A percentile compares a stretch with the other conserved stretches of the same genome.
Evolutionary conservation across 805 yeast genomes (phyloP).

Genomic region (Metschnikowia reukaufii): DNA sequence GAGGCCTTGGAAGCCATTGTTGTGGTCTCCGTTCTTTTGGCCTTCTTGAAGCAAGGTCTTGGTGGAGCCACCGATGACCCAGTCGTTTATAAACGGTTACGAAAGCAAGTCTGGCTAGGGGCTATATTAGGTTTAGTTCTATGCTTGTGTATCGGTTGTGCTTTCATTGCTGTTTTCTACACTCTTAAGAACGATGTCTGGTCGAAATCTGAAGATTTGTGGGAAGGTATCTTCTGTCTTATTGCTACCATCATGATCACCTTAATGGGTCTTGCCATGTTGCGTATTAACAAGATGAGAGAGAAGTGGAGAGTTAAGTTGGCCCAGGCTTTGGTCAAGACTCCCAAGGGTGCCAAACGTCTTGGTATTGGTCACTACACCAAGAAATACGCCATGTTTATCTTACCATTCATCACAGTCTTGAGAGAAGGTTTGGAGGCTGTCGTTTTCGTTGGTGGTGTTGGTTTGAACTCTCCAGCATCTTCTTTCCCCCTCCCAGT

Average conservation of each 20-base stretch:
- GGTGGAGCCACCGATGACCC: conserved; percentile 51
- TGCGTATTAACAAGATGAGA: conserved; percentile 93
- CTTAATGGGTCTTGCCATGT: conserved; percentile 94
- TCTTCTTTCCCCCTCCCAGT: conserved; percentile 91
- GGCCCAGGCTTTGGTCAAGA: conserved; percentile 73
- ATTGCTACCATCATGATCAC: conserved; percentile 89
- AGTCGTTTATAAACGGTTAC: conserved; percentile 56
- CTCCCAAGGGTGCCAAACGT: conserved; percentile 34
- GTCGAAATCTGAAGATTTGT: conserved; percentile 83
- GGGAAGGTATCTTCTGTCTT: conserved; percentile 95
- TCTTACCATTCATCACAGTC: conserved; percentile 86
- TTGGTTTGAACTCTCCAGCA: conserved; percentile 32
- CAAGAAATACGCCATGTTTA: conserved; percentile 82
- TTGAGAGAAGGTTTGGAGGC: conserved; percentile 86
- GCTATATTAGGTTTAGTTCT: conserved; percentile 67
- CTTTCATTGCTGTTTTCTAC: conserved; percentile 92
- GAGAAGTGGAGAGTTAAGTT: conserved; percentile 96
- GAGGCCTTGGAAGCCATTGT: conserved; percentile 92
- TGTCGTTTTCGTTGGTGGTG: conserved; percentile 47
- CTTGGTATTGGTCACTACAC: conserved; percentile 55
- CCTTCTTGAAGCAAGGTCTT: conserved; percentile 87
- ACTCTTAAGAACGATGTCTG: conserved; percentile 78
- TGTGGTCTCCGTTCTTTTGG: conserved; percentile 85
- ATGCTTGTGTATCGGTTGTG: conserved; percentile 86
- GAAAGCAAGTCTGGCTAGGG: conserved; percentile 88